Evolutionary conservation across 805 yeast genomes (phyloP).

Genomic region (Wickerhamomyces xylosicus): DNA sequence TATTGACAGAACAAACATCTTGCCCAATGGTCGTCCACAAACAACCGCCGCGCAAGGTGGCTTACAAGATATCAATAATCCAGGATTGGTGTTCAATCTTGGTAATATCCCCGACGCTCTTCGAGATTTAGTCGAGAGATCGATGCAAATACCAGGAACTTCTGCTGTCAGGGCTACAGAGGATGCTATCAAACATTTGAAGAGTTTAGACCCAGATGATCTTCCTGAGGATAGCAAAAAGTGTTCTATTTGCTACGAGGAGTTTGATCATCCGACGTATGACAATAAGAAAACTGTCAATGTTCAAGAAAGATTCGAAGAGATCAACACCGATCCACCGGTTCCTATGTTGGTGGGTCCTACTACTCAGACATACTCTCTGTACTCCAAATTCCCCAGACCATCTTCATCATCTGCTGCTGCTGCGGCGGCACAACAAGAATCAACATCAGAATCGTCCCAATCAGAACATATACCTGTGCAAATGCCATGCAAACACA

Average conservation of each 20-base stretch:
- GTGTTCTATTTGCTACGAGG: constrained; percentile 16
- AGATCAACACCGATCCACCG: constrained; percentile 9
- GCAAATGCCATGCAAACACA: constrained; percentile 75
- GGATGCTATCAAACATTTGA: constrained; percentile 11
- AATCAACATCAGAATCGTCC: neutral
- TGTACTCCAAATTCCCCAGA: constrained; percentile 1
- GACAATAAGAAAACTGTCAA: neutral
- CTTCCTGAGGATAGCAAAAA: constrained; percentile 6
- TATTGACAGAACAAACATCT: constrained; percentile 11
- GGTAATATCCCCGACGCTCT: constrained; percentile 8
- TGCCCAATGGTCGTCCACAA: constrained; percentile 5
- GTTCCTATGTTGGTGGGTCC: constrained; percentile 10
- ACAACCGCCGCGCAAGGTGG: too few species aligned
- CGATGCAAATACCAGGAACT: constrained; percentile 3
- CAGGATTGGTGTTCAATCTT: constrained; percentile 11
- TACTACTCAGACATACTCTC: constrained; percentile 6
- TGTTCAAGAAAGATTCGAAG: neutral
- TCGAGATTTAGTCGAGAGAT: constrained; percentile 9
- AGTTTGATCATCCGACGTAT: constrained; percentile 5
- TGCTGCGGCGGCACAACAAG: neutral
- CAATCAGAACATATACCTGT: constrained; percentile 47
- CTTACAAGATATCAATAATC: constrained; percentile 2
- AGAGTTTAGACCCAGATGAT: constrained; percentile 4
- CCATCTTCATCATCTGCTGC: neutral
- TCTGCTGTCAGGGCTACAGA: constrained; percentile 10